These are phyloP conservation scores for Fusarium nygamai DNA, from an alignment of 2,329 filamentous ascomycete genomes.

Conservation along the genomic window DNA sequence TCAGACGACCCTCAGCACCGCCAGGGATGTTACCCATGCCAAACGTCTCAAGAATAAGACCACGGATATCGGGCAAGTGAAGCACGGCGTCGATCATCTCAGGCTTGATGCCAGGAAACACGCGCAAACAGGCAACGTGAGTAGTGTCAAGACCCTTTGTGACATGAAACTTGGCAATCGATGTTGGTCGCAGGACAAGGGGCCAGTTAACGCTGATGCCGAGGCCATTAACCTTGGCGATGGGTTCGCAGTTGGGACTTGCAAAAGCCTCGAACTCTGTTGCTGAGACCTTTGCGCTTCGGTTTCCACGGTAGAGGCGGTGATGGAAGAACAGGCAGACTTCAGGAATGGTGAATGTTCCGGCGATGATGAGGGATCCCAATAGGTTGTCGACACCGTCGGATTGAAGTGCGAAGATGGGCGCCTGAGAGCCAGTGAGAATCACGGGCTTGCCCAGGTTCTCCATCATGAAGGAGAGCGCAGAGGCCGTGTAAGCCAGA, in stretches of 20 bases:
- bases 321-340: slow-evolving; percentile 96
- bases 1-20: slow-evolving; percentile 81
- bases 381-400: slow-evolving; percentile 93
- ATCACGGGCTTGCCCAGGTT: slow-evolving; percentile 93
- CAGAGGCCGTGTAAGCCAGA: slow-evolving; percentile 87
- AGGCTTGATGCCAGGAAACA: slow-evolving; percentile 93
- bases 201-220: slow-evolving; percentile 85
- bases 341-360: slow-evolving; percentile 92
- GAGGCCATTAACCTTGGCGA: slow-evolving; percentile 83
- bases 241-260: slow-evolving; percentile 84
- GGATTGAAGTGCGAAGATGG: slow-evolving; percentile 89
- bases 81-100: slow-evolving; percentile 91
- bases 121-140: slow-evolving; percentile 88
- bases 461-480: slow-evolving; percentile 91
- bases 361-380: slow-evolving; percentile 87
- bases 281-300: slow-evolving; percentile 87
- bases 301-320: slow-evolving; percentile 87
- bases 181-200: slow-evolving; percentile 77
- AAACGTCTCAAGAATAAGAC: slow-evolving; percentile 90
- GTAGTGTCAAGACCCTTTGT: slow-evolving; percentile 81
- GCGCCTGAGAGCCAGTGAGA: slow-evolving; percentile 83
- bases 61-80: slow-evolving; percentile 77
- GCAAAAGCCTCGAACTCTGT: slow-evolving; percentile 88
- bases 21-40: slow-evolving; percentile 92
- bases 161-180: slow-evolving; percentile 78